Conservation (phyloP, 371 early-diverging fungal species). For the Entomophthora muscae region DNA sequence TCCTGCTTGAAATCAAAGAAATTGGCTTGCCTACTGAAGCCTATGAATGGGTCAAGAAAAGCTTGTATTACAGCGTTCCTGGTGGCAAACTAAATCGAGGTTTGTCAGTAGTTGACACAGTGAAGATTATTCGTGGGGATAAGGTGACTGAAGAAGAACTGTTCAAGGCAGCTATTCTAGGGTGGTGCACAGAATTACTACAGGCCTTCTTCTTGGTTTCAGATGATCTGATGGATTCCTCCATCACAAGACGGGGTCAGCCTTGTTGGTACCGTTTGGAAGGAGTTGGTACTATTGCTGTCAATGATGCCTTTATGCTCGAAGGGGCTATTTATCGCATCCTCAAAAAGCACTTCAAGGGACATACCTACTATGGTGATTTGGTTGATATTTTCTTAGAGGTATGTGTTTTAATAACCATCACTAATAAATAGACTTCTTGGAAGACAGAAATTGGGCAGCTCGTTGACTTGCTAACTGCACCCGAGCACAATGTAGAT, state of each 20-base stretch:
- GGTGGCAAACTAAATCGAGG: slow-evolving; percentile 86
- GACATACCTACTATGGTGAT: slow-evolving; percentile 64
- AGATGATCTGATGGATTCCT: slow-evolving; percentile 96
- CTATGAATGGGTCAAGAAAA: slow-evolving; percentile 5
- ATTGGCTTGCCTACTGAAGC: neutral
- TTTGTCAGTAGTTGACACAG: slow-evolving; percentile 76
- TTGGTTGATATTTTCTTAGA: slow-evolving; percentile 87
- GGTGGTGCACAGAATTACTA: slow-evolving; percentile 92
- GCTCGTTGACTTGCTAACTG: slow-evolving; percentile 88
- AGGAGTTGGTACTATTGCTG: slow-evolving; percentile 75
- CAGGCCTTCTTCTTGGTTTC: slow-evolving; percentile 95
- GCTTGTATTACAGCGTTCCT: slow-evolving; percentile 7
- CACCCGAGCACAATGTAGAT: slow-evolving; percentile 85
- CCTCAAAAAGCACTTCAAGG: slow-evolving; percentile 79
- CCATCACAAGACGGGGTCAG: slow-evolving; percentile 85
- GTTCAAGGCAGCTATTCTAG: slow-evolving; percentile 71
- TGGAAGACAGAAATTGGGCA: slow-evolving; percentile 96
- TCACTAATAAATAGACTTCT: slow-evolving; percentile 27
- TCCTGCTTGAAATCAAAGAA: slow-evolving; percentile 1
- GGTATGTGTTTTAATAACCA: slow-evolving; percentile 17
- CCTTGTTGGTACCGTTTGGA: slow-evolving; percentile 86
- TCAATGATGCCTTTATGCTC: slow-evolving; percentile 90
- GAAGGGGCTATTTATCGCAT: slow-evolving; percentile 78
- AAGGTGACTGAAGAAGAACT: slow-evolving; percentile 60
- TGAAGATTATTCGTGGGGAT: slow-evolving; percentile 50